phyloP scores from a whole-genome alignment of 495 filamentous ascomycete species.

The Aspergillus cavernicola region DNA sequence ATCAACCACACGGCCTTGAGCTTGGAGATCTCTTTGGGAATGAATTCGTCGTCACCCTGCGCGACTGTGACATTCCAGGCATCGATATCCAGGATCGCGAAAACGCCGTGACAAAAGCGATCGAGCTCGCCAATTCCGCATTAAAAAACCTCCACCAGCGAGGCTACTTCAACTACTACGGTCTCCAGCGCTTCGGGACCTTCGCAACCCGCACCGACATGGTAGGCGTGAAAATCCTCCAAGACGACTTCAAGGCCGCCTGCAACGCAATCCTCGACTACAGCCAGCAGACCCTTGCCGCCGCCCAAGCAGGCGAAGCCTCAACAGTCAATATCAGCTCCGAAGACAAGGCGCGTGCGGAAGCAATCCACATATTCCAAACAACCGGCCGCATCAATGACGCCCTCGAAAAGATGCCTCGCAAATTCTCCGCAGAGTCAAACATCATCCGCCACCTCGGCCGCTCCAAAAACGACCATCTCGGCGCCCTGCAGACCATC shows the following conservation, averaged over 20 bases:
- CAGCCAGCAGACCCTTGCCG: constrained; percentile 49
- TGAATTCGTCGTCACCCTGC: constrained; percentile 85
- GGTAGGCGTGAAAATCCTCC: constrained; percentile 77
- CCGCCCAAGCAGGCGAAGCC: constrained; percentile 36
- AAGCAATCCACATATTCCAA: constrained; percentile 68
- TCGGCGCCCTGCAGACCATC: constrained; percentile 74
- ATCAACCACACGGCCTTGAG: constrained; percentile 63
- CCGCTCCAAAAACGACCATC: constrained; percentile 55
- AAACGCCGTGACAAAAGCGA: constrained; percentile 35
- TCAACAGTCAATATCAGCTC: constrained; percentile 45
- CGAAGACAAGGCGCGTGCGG: constrained; percentile 75
- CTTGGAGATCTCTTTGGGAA: constrained; percentile 85
- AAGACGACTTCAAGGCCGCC: constrained; percentile 74
- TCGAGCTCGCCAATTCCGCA: constrained; percentile 53
- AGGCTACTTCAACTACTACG: constrained; percentile 96
- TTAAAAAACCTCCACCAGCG: constrained; percentile 52
- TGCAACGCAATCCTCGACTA: constrained; percentile 69
- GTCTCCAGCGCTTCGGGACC: constrained; percentile 89
- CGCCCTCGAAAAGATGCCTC: constrained; percentile 67
- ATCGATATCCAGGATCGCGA: constrained; percentile 38
- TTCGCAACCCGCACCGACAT: constrained; percentile 76
- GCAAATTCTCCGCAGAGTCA: constrained; percentile 74
- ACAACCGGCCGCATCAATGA: constrained; percentile 49
- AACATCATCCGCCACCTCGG: constrained; percentile 72
- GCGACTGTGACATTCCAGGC: constrained; percentile 67